These are phyloP conservation scores for Naganishia vaughanmartiniae DNA, from an alignment of 768 basidiomycete genomes.

Conservation along the genomic window DNA sequence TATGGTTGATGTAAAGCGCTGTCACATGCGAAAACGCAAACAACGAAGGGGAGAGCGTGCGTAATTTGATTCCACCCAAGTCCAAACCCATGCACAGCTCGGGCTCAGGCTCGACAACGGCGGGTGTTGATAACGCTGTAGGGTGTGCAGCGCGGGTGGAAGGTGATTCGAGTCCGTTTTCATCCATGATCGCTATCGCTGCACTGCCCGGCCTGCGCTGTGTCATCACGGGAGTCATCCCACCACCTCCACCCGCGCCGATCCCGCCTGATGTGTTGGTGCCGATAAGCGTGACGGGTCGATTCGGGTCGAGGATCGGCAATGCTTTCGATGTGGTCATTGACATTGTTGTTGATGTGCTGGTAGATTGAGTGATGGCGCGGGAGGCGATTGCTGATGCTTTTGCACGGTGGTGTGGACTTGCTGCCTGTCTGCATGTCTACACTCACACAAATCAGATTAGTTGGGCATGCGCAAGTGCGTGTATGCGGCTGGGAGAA, in stretches of 20 bases:
- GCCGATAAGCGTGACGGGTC: constrained; percentile 40
- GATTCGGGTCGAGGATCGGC: constrained; percentile 85
- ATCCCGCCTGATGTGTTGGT: constrained; percentile 28
- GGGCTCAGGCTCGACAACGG: constrained; percentile 59
- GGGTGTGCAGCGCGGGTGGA: constrained; percentile 58
- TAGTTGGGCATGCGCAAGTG: constrained; percentile 16
- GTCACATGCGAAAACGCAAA: constrained; percentile 87
- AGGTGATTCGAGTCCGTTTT: constrained; percentile 45
- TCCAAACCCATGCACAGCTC: constrained; percentile 79
- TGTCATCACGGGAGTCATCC: not conserved
- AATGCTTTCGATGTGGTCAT: constrained; percentile 57
- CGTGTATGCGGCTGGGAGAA: not conserved
- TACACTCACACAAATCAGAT: constrained; percentile 45
- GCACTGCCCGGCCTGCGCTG: constrained; percentile 57
- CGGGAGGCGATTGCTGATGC: constrained; percentile 93
- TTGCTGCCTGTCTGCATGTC: constrained; percentile 79
- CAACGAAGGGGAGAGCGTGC: constrained; percentile 77
- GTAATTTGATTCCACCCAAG: constrained; percentile 92
- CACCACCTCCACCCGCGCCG: not conserved
- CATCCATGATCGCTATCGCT: constrained; percentile 49
- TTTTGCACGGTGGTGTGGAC: constrained; percentile 89
- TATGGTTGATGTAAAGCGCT: constrained; percentile 95
- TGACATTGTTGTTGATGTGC: constrained; percentile 39
- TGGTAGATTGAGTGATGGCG: constrained; percentile 66
- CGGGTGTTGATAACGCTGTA: constrained; percentile 73